Base-by-base conservation (phyloP, 768 basidiomycete species). In the Panaeolus papilionaceus region DNA sequence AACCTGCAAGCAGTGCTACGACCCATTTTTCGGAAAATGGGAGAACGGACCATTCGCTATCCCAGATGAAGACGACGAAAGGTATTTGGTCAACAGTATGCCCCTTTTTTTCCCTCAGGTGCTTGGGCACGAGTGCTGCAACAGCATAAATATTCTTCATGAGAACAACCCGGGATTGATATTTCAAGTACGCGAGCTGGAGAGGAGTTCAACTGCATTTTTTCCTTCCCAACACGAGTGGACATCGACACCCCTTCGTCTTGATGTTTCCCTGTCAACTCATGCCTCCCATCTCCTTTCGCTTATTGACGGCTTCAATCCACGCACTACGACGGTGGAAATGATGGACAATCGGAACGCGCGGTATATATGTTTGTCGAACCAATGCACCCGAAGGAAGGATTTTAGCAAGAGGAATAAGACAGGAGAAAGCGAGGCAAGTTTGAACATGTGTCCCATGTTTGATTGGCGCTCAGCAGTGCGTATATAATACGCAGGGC, bases 401-500 rank as follows among this genome's bases (percentile, higher is more conserved):
- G 14, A 14, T 44, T 18, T 14, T 9, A 44, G 42, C 5, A 18
- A 44, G 5, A 18, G 16, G 42, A 12, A 44, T 1, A 6, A 16
- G 42, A 44, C 42, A 18, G 42, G 18, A 12, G 5, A 44, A 18
- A 44, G 14, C 14, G 16, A 44, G 2, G 42, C 11, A 16, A 23
- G 20, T 23, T 18, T 49, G n/a, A 20, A 12, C n/a, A 20, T 23
- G 9, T 49, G 47, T 49, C 47, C 47, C 0, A 49, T 23, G 20
- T 49, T 49, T 49, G 47, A 49, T 6, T 49, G 47, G 47, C 47
- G 47, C 47, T 49, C 47, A 26, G 47, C 23, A 12, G 47, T 49
- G 20, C 47, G 47, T 49, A 49, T 3, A 45, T 45, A 11, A 23
- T 23, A 23, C 23, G 23, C 23, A 23, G 23, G 23, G 23, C 23